Base-by-base conservation (phyloP, 1,139 yeast species). In the Citeromyces hawaiiensis region DNA sequence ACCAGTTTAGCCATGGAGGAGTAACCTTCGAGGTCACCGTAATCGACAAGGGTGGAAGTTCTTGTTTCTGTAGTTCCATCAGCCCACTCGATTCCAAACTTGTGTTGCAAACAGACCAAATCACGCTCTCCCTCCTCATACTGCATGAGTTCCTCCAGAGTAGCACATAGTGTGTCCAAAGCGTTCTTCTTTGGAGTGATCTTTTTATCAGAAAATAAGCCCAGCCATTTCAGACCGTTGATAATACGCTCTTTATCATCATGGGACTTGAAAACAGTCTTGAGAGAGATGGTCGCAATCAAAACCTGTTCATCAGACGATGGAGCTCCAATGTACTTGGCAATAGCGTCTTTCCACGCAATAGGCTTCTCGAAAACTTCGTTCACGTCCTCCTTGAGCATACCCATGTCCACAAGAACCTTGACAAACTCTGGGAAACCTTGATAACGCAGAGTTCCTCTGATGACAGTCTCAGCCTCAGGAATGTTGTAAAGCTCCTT, bases 351-450 rank as follows among this genome's bases (percentile, higher is more conserved):
- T 52, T 85, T 87, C 98, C 98, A 91, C 39, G 91, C 68, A 46
- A 70, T 63, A 48, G 79, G 69, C 47, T 62, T 55, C 42, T 61
- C 52, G 63, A 87, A 81, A 47, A 68, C 63, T 45, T 73, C 80
- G 45, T 64, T 61, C 47, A 74, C 71, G 37, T 76, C 80, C 52
- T 91, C 98, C 58, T 76, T 77, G 57, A 91, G 73, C 75, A 91
- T 80, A 27, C 96, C 96, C 55, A 87, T 67, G 62, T 91, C 97
- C 45, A 91, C 97, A 44, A 91, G 73, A 39, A 82, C 96, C 69
- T 88, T 88, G 63, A 88, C 80, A 61, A 91, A 88, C 67, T 88
- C 96, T 43, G 97, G 96, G 88, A 91, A 91, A 39, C 98, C 98
- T 66, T 87, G 97, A 76, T 72, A 91, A 68, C 98, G 78, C 59